Percentiles rank a stretch among this genome's conserved stretches.
Evolutionary conservation across 2,329 filamentous ascomycete genomes (phyloP).

Genomic region (Metarhizium guizhouense): DNA sequence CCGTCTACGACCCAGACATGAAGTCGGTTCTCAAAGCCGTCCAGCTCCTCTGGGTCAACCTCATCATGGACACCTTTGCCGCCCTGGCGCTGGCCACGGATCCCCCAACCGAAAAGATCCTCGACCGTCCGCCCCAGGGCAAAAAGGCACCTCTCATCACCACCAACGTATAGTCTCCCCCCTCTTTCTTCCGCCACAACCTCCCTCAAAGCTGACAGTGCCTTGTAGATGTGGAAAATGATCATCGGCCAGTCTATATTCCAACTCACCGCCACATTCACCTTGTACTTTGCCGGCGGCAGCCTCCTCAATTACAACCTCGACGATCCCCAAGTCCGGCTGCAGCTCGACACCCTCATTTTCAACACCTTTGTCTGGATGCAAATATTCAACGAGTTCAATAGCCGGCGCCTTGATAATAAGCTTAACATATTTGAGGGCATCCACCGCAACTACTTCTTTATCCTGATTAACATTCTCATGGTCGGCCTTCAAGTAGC

Average conservation of each 20-base stretch:
- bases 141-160: conserved; percentile 69
- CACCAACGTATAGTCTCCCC: conserved; percentile 17
- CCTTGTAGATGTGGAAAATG: conserved; percentile 52
- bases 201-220: neutral
- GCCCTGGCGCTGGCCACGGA: conserved; percentile 58
- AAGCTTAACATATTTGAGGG: conserved; percentile 83
- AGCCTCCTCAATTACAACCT: conserved; percentile 42
- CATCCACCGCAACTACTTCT: conserved; percentile 70
- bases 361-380: conserved; percentile 68
- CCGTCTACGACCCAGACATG: conserved; percentile 43
- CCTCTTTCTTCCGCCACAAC: conserved; percentile 19
- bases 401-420: conserved; percentile 54
- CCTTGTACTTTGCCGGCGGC: conserved; percentile 50
- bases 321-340: conserved; percentile 20
- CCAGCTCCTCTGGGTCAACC: conserved; percentile 59
- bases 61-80: conserved; percentile 63
- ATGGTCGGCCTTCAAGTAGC: conserved; percentile 80
- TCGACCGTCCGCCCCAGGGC: conserved; percentile 42
- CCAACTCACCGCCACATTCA: conserved; percentile 48
- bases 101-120: conserved; percentile 46
- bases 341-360: conserved; percentile 47
- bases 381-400: conserved; percentile 58
- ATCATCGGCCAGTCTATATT: conserved; percentile 53
- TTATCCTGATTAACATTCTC: conserved; percentile 67
- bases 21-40: conserved; percentile 56